Evolutionary conservation across 1,284 basidiomycete genomes (phyloP).

Genomic region (Cryptococcus depauperatus): DNA sequence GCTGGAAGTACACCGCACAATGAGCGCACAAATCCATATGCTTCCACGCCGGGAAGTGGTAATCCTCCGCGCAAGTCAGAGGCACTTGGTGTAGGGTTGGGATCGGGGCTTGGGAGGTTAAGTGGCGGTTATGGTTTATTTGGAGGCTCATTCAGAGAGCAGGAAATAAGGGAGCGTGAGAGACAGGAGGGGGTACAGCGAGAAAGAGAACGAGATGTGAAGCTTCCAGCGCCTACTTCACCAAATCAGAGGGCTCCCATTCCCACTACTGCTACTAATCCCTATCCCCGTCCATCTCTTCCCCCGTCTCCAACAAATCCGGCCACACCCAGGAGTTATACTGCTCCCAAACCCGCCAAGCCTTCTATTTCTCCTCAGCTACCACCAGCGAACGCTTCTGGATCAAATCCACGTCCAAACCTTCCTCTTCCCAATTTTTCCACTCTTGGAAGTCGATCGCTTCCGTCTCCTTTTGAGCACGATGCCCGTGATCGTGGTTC

Average conservation of each 20-base stretch:
- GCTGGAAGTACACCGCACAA: conserved; percentile 6
- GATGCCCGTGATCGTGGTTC: conserved; percentile 11
- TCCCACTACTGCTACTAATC: conserved; percentile 6
- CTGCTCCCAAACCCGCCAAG: conserved; percentile 6
- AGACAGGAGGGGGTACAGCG: conserved; percentile 7
- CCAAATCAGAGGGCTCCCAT: conserved; percentile 4
- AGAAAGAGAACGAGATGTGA: conserved; percentile 11
- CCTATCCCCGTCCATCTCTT: conserved; percentile 17
- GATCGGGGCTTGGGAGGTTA: conserved; percentile 6
- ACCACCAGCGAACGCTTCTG: conserved; percentile 7
- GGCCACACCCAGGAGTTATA: background rate
- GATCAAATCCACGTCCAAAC: conserved; percentile 10
- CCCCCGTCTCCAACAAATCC: conserved; percentile 19
- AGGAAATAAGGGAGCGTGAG: conserved; percentile 13
- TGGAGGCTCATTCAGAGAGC: conserved; percentile 9
- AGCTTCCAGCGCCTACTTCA: conserved; percentile 5
- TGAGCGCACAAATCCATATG: conserved; percentile 11
- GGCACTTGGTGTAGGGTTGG: conserved; percentile 1
- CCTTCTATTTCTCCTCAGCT: conserved; percentile 20
- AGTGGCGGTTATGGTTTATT: conserved; percentile 14
- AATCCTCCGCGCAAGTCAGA: conserved; percentile 4
- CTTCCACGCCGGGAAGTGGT: background rate
- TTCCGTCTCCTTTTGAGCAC: conserved; percentile 20
- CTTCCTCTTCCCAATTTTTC: conserved; percentile 14
- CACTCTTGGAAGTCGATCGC: conserved; percentile 13